A percentile compares a stretch with the other conserved stretches of the same genome.
phyloP scores from a whole-genome alignment of 345 rosid species.

The Salix brachista region DNA sequence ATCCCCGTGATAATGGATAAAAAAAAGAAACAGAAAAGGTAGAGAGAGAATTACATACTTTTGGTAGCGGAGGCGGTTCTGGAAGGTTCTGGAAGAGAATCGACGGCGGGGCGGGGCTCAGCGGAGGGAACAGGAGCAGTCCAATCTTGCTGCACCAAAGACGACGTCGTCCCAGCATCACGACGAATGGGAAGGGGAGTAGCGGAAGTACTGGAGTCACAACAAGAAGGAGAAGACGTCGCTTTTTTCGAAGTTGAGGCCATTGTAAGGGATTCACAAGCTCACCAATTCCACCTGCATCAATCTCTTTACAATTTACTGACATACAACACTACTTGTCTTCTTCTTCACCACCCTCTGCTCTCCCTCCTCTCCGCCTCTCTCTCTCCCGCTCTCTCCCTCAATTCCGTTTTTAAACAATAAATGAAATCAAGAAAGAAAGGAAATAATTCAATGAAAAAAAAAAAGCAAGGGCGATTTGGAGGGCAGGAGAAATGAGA shows the following conservation, averaged over 20 bases:
- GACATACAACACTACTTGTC: slow-evolving; percentile 78
- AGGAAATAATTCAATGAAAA: not conserved
- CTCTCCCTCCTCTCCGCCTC: not conserved
- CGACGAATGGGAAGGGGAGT: slow-evolving; percentile 8
- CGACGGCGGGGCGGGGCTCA: slow-evolving; percentile 48
- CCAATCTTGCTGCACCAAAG: not conserved
- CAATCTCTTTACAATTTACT: slow-evolving; percentile 61
- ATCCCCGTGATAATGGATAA: too few species aligned
- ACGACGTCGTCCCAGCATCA: slow-evolving; percentile 27
- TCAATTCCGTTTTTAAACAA: not conserved
- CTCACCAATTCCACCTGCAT: slow-evolving; percentile 75
- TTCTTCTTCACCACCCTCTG: not conserved
- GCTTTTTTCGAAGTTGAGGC: slow-evolving; percentile 86
- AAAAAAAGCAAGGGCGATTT: not conserved
- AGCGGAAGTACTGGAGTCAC: not conserved
- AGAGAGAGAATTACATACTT: slow-evolving; percentile 31
- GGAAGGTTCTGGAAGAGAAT: slow-evolving; percentile 55
- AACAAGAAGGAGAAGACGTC: slow-evolving; percentile 45
- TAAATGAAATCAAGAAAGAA: not conserved
- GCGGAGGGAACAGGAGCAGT: not conserved
- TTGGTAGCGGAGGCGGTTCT: slow-evolving; percentile 44
- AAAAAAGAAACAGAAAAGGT: not conserved
- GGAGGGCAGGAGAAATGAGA: not conserved
- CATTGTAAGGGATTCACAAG: slow-evolving; percentile 87
- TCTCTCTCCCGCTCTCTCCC: not conserved